Evolutionary conservation across 345 rosid genomes (phyloP).

Genomic region (Lagerstroemia speciosa): DNA sequence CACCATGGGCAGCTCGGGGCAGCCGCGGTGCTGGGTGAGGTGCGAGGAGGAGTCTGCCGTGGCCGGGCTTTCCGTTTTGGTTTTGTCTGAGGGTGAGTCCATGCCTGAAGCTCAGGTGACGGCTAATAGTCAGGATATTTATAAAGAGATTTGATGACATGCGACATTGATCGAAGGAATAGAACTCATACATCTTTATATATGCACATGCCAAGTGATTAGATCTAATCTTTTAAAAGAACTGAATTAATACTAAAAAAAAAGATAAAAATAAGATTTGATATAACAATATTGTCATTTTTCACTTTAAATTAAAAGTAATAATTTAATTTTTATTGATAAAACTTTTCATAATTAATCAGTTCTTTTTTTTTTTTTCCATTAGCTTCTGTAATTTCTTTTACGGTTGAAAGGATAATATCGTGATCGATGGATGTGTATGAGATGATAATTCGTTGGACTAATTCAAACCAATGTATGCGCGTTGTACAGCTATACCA

Average conservation of each 20-base stretch:
- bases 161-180: too few relatives aligned
- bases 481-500: not conserved
- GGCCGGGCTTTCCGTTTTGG: not conserved
- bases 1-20: conserved; percentile 1
- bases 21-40: not conserved
- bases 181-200: not conserved
- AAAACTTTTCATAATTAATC: too few relatives aligned
- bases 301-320: too few relatives aligned
- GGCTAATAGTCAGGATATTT: not conserved
- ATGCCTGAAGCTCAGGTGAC: not conserved
- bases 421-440: not conserved
- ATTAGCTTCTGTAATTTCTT: too few relatives aligned
- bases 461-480: not conserved
- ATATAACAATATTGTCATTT: too few relatives aligned
- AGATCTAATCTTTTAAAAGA: not conserved
- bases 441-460: not conserved
- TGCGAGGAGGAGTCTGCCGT: not conserved
- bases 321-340: too few relatives aligned
- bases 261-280: too few relatives aligned
- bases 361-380: too few relatives aligned
- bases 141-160: too few relatives aligned
- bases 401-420: too few relatives aligned
- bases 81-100: not conserved
- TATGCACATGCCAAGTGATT: not conserved
- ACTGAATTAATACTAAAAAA: too few relatives aligned